Evolutionary conservation across 176 grass and related monocot genomes (phyloP), one percentile per base, ranked within the genome.

Genomic region (Rhynchospora pubera): DNA sequence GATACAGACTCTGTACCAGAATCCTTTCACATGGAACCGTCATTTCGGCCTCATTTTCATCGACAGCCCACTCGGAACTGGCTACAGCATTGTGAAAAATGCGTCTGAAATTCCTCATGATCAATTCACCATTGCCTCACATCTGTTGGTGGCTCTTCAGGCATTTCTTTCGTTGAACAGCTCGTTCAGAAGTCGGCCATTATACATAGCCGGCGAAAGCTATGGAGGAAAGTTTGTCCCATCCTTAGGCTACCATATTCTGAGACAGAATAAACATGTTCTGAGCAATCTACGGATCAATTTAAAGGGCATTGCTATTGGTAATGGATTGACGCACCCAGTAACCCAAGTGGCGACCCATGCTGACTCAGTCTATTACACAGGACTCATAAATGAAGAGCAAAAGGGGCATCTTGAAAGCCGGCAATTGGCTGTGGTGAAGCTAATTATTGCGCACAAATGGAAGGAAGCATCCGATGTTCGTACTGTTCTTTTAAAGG

Each of bases 151-250:
- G 24, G 87, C 85, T 21, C 48, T 5, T 62, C 65, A 48, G 59
- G 62, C 9, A 65, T 62, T 50, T 4, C 19, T 14, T 87, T 89
- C 70, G 0, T 76, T 21, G n/a, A 51, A 73, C n/a, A 79, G 87
- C 15, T 19, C 24, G 7, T 73, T 72, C 68, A 61, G 65, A 4
- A 24, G 67, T 0, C 83, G 88, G 43, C 87, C 89, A 0, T 59
- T 90, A 28, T 93, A 85, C 47, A 21, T 93, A 13, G 75, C 87
- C 16, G 89, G 89, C 69, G 83, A 94, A 85, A 91, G 87, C 87
- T 94, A 94, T 16, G 91, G 83, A 32, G 85, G 87, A 16, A 94
- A 90, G 89, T 89, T 70, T 58, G 62, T 91, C 2, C 86, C 89
- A 0, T 58, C 88, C 2, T 83, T 46, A 5, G 86, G 56, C 0